phyloP scores from a whole-genome alignment of 2,329 filamentous ascomycete genomes.

The Colletotrichum tropicale region DNA sequence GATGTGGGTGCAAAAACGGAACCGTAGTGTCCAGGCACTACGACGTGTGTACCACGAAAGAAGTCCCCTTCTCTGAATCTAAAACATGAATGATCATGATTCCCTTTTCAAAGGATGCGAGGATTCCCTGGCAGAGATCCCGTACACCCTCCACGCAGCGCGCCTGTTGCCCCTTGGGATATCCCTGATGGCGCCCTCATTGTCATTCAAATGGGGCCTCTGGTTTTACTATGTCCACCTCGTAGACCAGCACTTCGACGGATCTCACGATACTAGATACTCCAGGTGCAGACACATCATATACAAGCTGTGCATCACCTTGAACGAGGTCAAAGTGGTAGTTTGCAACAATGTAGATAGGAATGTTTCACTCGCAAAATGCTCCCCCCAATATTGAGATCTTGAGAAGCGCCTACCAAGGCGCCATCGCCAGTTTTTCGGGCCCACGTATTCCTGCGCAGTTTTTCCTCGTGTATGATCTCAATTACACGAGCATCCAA shows the following conservation, averaged over 20 bases:
- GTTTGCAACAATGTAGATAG: neutral
- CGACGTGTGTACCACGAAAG: neutral
- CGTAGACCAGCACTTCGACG: neutral
- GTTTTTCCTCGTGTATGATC: neutral
- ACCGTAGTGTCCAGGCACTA: neutral
- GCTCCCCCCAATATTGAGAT: neutral
- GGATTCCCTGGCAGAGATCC: rapidly evolving
- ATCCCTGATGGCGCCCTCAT: neutral
- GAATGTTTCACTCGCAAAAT: rapidly evolving
- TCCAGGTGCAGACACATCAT: neutral
- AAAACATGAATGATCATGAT: rapidly evolving
- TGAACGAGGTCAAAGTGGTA: neutral
- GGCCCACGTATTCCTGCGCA: neutral
- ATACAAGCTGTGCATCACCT: neutral
- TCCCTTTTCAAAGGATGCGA: neutral
- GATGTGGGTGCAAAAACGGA: rapidly evolving
- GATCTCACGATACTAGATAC: neutral
- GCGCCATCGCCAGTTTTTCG: neutral
- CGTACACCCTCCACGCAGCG: rapidly evolving
- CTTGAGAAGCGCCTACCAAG: neutral
- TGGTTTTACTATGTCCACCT: neutral
- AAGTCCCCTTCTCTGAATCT: neutral
- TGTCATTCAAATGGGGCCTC: neutral
- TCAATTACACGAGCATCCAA: neutral
- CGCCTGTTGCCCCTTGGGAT: neutral